Evolutionary conservation across 352 stramenopile genomes (phyloP), one percentile per base, ranked within the genome.

Genomic region (Pythium biforme): DNA sequence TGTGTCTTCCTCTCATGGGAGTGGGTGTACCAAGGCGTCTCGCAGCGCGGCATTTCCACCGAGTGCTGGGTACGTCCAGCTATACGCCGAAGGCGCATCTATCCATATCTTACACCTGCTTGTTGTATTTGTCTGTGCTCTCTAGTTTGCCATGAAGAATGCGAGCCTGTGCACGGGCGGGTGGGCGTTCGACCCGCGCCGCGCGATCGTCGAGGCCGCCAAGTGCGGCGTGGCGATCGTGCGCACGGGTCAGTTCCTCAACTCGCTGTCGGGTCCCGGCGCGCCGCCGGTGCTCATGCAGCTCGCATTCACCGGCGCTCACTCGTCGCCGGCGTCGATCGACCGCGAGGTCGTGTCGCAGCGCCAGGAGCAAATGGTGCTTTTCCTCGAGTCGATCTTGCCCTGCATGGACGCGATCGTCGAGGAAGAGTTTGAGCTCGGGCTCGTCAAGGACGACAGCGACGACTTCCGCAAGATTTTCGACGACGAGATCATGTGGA

Each of bases 131-230:
- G 17, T 11, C 9, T 33, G 25, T 7, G 4, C n/a, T n/a, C n/a
- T n/a, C n/a, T 56, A 92, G 83, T 92, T 92, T 66, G 79, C 83
- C 4, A 92, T 92, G 79, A 92, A 90, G 55, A 90, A 88, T 71
- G 81, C 79, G 8, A 89, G 70, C 55, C 56, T 89, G 64, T 85
- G 75, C 40, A 64, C 76, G 5, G 72, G 81, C 6, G 79, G 79
- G 46, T 89, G 81, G 76, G 79, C 81, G 6, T 90, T 90, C 47
- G 80, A 92, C 43, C 81, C 81, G 20, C 75, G 81, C 25, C 79
- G 83, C 61, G 77, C 77, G 1, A 89, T 92, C 61, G 81, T 92
- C 14, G 83, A 92, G 72, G 79, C 83, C 51, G 81, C 81, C 39
- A 64, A 72, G 41, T 72, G 65, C 12, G 65, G 65, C 15, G 65